phyloP scores from a whole-genome alignment of 495 filamentous ascomycete species.

The Immersiella caudata region DNA sequence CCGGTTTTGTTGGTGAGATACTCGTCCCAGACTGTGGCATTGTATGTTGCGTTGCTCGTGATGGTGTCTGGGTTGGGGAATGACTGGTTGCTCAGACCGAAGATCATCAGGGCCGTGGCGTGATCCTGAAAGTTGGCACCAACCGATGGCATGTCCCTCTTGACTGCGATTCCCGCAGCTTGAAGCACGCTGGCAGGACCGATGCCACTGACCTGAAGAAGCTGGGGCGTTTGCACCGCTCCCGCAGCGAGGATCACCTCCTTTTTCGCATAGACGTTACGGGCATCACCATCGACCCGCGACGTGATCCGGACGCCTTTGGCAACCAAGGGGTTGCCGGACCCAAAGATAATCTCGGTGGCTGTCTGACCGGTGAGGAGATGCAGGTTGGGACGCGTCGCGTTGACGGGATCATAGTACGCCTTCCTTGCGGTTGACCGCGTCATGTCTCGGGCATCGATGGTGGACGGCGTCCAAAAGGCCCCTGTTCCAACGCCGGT shows the following conservation, averaged over 20 bases:
- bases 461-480: slow-evolving; percentile 26
- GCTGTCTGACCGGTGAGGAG: slow-evolving; percentile 32
- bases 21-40: slow-evolving; percentile 31
- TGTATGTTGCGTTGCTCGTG: slow-evolving; percentile 30
- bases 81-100: slow-evolving; percentile 29
- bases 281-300: slow-evolving; percentile 14
- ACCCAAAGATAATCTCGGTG: slow-evolving; percentile 29
- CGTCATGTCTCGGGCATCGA: slow-evolving; percentile 30
- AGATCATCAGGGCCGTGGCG: slow-evolving; percentile 31
- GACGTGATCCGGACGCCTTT: slow-evolving; percentile 30
- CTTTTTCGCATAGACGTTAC: slow-evolving; percentile 29
- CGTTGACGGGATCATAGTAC: slow-evolving; percentile 35
- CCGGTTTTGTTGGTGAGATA: slow-evolving; percentile 33
- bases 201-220: slow-evolving; percentile 57
- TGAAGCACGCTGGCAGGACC: slow-evolving; percentile 50
- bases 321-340: slow-evolving; percentile 19
- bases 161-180: slow-evolving; percentile 44
- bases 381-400: slow-evolving; percentile 24
- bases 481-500: slow-evolving; percentile 24
- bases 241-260: slow-evolving; percentile 59
- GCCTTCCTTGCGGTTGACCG: slow-evolving; percentile 32
- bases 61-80: slow-evolving; percentile 36
- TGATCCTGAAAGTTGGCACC: slow-evolving; percentile 58
- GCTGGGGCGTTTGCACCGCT: slow-evolving; percentile 56
- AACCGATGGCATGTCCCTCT: slow-evolving; percentile 53